Base-by-base conservation (phyloP, 352 stramenopile genomes). In the Phytophthora uliginosa region DNA sequence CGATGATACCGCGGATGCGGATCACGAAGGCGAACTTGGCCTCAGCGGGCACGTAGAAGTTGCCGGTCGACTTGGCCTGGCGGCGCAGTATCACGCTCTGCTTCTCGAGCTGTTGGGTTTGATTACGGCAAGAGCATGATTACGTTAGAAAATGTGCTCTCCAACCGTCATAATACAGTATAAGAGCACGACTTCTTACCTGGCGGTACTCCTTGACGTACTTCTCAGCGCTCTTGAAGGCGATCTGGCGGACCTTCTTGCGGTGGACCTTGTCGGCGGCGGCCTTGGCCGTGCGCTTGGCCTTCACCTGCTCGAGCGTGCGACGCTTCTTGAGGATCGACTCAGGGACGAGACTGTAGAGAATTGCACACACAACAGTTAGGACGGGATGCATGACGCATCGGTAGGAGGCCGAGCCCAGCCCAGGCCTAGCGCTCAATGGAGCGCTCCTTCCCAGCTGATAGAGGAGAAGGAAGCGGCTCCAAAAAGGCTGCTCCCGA, bases 1-100 rank as follows among this genome's bases (percentile, higher is more conserved):
- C 90, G 59, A 97, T 99, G 91, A 99, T 99, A 99, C 98, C 98
- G 64, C 98, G 96, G 77, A 99, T 99, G 81, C 98, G 97, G 74
- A 99, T 95, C 69, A 99, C 97, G 66, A 99, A 95, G 57, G 96
- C 97, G 66, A 99, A 83, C 92, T 99, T 99, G 67, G 97, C 95
- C 87, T 99, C 95, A 33, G 97, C 88, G 42, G 98, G 97, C 68
- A 99, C 98, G 85, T 94, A 99, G 85, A 99, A 99, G 88, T 98
- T 98, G 79, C 98, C 98, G 9, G 84, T 87, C 54, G 85, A 73
- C 76, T 99, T 99, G 73, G 98, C 98, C 79, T 99, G 93, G 70
- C 98, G 97, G 72, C 97, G 95, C 62, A 99, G 93, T 31, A 95
- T 85, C 72, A 99, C 90, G 53, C 89, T 95, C 73, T 96, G 90